Evolutionary conservation across 2,329 filamentous ascomycete species (phyloP).

Genomic region (Fusarium marasasianum): DNA sequence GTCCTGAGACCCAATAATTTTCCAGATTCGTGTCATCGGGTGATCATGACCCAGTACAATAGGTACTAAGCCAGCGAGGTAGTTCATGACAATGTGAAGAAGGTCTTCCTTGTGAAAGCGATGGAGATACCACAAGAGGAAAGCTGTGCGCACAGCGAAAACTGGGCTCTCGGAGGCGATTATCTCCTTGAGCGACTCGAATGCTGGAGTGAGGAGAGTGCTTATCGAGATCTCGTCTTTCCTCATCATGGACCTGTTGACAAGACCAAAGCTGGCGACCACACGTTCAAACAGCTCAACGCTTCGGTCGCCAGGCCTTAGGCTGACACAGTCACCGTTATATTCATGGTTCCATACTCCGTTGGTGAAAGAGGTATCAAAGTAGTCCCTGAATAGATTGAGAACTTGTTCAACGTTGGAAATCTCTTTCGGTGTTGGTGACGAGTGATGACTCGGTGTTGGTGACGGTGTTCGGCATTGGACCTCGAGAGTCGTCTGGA

Average conservation of each 20-base stretch:
- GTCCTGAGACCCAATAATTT: slow-evolving; percentile 42
- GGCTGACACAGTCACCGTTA: slow-evolving; percentile 43
- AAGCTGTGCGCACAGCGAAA: slow-evolving; percentile 47
- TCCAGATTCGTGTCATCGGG: slow-evolving; percentile 47
- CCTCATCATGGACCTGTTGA: slow-evolving; percentile 47
- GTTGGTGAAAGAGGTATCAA: slow-evolving; percentile 43
- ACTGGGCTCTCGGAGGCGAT: slow-evolving; percentile 47
- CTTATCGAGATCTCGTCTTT: slow-evolving; percentile 47
- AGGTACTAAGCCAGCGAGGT: slow-evolving; percentile 44
- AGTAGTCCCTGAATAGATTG: slow-evolving; percentile 43
- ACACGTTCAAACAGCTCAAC: slow-evolving; percentile 50
- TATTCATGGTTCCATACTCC: slow-evolving; percentile 46
- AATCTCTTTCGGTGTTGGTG: slow-evolving; percentile 37
- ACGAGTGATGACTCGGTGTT: slow-evolving; percentile 25
- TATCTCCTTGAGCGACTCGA: slow-evolving; percentile 49
- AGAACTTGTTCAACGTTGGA: slow-evolving; percentile 43
- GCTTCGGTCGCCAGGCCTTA: slow-evolving; percentile 41
- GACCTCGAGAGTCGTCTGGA: slow-evolving; percentile 46
- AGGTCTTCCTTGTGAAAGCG: slow-evolving; percentile 47
- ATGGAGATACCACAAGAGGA: slow-evolving; percentile 49
- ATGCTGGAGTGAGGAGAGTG: slow-evolving; percentile 46
- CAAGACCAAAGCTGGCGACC: slow-evolving; percentile 47
- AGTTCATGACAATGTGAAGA: slow-evolving; percentile 45
- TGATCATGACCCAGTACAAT: slow-evolving; percentile 45
- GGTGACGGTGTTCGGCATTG: slow-evolving; percentile 46